A percentile compares a stretch with the other conserved stretches of the same genome.
These are phyloP conservation scores for Eimeria acervulina DNA, from an alignment of 169 alveolate species.

Conservation along the genomic window DNA sequence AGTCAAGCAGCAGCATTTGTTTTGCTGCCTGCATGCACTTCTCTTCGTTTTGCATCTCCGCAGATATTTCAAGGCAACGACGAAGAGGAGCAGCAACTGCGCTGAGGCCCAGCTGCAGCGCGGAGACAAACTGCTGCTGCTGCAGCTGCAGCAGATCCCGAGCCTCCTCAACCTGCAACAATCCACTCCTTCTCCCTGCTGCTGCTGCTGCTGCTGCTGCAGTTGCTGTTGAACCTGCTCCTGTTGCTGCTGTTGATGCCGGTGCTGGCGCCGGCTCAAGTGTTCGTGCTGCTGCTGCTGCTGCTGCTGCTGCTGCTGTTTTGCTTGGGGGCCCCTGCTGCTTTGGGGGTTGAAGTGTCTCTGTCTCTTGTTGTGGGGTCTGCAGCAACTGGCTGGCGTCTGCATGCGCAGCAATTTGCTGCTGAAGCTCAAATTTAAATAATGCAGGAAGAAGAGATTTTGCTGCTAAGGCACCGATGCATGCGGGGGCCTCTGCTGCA, in stretches of 20 bases:
- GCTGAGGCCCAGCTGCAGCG: constrained; percentile 19
- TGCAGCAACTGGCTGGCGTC: neutral
- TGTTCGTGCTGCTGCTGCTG: too few relatives aligned
- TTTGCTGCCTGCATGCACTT: neutral
- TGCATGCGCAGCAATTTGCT: neutral
- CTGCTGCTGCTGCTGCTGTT: too few relatives aligned
- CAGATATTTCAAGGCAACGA: neutral
- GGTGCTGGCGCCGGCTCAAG: too few relatives aligned
- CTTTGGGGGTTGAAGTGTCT: too few relatives aligned
- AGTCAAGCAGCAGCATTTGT: neutral
- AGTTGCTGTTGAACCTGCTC: neutral
- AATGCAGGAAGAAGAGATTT: neutral
- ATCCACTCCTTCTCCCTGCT: neutral
- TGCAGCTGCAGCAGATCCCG: neutral
- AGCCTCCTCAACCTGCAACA: neutral
- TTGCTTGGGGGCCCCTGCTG: too few relatives aligned
- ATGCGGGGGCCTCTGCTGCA: neutral
- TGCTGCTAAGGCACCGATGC: neutral
- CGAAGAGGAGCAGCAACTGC: constrained; percentile 23
- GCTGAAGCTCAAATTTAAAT: neutral
- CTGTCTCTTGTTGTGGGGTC: neutral
- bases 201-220: neutral
- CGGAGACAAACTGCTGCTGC: neutral
- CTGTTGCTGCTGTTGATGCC: neutral
- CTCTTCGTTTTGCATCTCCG: neutral